A percentile compares a stretch with the other conserved stretches of the same genome.
Evolutionary conservation across 1,139 yeast genomes (phyloP).

Genomic region (Candida albicans): DNA sequence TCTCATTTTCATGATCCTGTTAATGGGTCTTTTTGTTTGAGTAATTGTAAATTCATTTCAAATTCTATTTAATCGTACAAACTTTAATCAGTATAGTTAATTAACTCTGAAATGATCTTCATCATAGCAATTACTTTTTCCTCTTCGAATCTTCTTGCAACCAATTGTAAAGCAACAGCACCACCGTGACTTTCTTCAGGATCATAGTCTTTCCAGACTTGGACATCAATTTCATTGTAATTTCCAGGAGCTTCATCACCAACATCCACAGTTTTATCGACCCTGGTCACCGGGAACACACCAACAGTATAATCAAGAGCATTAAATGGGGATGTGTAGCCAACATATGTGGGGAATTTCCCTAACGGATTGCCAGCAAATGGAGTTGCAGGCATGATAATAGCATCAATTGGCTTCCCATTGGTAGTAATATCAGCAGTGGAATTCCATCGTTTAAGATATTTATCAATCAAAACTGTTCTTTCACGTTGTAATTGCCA

Average conservation of each 20-base stretch:
- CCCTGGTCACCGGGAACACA: constrained; percentile 56
- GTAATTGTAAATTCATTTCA: background rate
- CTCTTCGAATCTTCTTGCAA: constrained; percentile 58
- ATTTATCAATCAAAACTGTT: constrained; percentile 31
- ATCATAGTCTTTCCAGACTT: constrained; percentile 42
- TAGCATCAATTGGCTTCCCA: constrained; percentile 49
- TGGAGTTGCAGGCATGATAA: constrained; percentile 48
- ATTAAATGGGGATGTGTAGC: constrained; percentile 61
- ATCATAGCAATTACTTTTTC: constrained; percentile 55
- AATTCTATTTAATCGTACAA: background rate
- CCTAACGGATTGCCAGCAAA: constrained; percentile 47
- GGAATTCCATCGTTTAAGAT: constrained; percentile 37
- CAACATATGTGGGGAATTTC: constrained; percentile 33
- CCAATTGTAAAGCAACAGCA: constrained; percentile 66
- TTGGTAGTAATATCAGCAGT: constrained; percentile 31
- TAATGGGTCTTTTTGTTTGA: too few species aligned
- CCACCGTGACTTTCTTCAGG: constrained; percentile 59
- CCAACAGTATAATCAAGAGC: constrained; percentile 59
- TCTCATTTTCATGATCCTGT: too few species aligned
- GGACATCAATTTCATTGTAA: constrained; percentile 20
- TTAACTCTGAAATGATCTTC: constrained; percentile 22
- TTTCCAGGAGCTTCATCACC: constrained; percentile 18
- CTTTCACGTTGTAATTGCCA: constrained; percentile 44
- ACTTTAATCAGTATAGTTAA: constrained; percentile 13
- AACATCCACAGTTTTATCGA: constrained; percentile 44